Conservation (phyloP, 192 early-diverging fungal species). For the Glomus cerebriforme region DNA sequence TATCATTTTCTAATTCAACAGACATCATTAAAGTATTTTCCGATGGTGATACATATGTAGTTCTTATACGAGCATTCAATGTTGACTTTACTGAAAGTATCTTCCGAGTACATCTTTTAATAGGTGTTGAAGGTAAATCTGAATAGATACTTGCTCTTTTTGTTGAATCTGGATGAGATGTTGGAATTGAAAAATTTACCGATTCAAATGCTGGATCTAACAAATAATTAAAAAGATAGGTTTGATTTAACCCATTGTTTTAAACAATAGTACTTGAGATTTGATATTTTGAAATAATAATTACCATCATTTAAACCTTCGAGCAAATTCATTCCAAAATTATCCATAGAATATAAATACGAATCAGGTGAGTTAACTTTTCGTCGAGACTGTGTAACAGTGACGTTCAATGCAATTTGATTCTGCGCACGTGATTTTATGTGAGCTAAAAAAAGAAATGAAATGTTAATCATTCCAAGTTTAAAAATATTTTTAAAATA, state of each 20-base stretch:
- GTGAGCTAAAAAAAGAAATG: constrained; percentile 25
- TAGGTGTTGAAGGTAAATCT: constrained; percentile 21
- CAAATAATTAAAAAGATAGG: not conserved
- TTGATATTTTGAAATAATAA: not conserved
- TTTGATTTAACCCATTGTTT: not conserved
- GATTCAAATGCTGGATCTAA: constrained; percentile 21
- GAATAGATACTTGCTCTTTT: constrained; percentile 37
- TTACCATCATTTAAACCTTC: constrained; percentile 54
- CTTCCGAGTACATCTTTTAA: constrained; percentile 44
- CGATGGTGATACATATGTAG: constrained; percentile 53
- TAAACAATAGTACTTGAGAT: not conserved
- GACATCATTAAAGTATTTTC: constrained; percentile 65
- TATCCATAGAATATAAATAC: constrained; percentile 51
- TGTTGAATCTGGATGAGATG: constrained; percentile 34
- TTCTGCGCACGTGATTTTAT: constrained; percentile 38
- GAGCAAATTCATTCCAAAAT: constrained; percentile 56
- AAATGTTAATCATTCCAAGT: too few relatives aligned
- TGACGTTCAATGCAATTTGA: constrained; percentile 43
- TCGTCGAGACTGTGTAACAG: constrained; percentile 36
- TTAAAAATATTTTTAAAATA: too few relatives aligned
- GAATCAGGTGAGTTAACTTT: constrained; percentile 31
- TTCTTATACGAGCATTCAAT: constrained; percentile 56
- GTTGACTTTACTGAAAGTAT: constrained; percentile 50
- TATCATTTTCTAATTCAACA: constrained; percentile 59
- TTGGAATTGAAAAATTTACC: constrained; percentile 28